Percentiles rank a stretch among this genome's conserved stretches.
Evolutionary conservation across 805 yeast genomes (phyloP).

Genomic region (Cyberlindnera sargentensis): DNA sequence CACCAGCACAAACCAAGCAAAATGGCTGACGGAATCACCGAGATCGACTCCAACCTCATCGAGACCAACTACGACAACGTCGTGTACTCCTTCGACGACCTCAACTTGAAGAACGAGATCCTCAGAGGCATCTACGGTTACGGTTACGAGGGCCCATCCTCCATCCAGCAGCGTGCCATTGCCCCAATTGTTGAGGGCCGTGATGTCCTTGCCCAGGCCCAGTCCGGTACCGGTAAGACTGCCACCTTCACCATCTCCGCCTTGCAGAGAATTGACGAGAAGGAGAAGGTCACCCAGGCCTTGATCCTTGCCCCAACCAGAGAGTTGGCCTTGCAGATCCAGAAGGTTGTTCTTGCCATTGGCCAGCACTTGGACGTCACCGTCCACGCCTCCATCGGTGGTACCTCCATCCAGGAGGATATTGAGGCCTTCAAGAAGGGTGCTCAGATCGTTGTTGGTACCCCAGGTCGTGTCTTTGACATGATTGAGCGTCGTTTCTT

Average conservation of each 20-base stretch:
- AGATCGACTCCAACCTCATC: conserved; percentile 76
- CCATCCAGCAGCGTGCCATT: conserved; percentile 97
- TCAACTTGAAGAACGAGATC: conserved; percentile 61
- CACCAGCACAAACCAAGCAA: conserved; percentile 6
- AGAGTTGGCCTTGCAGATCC: conserved; percentile 95
- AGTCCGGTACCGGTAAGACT: conserved; percentile 98
- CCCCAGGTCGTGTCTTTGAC: conserved; percentile 97
- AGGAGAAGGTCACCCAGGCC: conserved; percentile 77
- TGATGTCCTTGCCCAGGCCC: conserved; percentile 98
- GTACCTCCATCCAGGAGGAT: conserved; percentile 86
- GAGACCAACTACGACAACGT: conserved; percentile 96
- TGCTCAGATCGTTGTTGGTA: conserved; percentile 92
- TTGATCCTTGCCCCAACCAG: conserved; percentile 94
- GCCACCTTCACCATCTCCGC: conserved; percentile 92
- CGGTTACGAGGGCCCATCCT: conserved; percentile 95
- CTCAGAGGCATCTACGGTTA: conserved; percentile 55
- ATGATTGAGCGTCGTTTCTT: conserved; percentile 89
- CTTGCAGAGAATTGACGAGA: conserved; percentile 67
- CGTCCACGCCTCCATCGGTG: conserved; percentile 97
- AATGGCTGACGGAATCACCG: conserved; percentile 60
- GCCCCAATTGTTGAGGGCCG: conserved; percentile 90
- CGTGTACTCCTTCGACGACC: conserved; percentile 68
- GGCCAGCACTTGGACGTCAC: conserved; percentile 87
- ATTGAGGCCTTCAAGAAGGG: conserved; percentile 76
- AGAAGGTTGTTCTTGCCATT: conserved; percentile 82